Percentiles rank a stretch among this genome's conserved stretches.
Conservation (phyloP, 2,329 filamentous ascomycete genomes). For the Sphaerulina musiva region DNA sequence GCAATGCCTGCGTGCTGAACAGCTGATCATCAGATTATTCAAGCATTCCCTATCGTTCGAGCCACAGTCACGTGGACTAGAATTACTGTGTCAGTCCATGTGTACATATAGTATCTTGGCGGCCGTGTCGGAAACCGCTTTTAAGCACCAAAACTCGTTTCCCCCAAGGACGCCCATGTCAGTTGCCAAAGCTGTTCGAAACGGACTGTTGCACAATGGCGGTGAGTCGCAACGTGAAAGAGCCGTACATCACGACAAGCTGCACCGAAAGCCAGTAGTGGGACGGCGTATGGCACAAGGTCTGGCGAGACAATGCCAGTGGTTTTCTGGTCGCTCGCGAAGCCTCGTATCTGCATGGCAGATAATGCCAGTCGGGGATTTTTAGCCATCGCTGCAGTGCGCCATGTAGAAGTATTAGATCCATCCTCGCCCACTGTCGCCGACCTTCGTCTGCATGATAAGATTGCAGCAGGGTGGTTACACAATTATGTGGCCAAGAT, state of each 20-base stretch:
- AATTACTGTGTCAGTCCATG: too few relatives aligned
- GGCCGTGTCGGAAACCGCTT: constrained; percentile 9
- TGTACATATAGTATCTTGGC: constrained; percentile 3
- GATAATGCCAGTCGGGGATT: constrained; percentile 11
- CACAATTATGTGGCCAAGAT: constrained; percentile 7
- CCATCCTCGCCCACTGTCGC: background rate
- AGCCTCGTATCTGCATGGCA: constrained; percentile 8
- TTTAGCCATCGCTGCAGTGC: background rate
- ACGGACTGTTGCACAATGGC: constrained; percentile 2
- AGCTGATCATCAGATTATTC: too few relatives aligned
- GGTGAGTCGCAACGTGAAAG: constrained; percentile 4
- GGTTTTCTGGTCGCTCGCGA: constrained; percentile 7
- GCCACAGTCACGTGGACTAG: too few relatives aligned
- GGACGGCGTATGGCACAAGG: constrained; percentile 12
- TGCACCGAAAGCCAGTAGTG: constrained; percentile 9
- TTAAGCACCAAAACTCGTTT: constrained; percentile 11
- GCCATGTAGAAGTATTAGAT: background rate
- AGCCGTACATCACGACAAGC: constrained; percentile 10
- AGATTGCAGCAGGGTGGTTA: constrained; percentile 5
- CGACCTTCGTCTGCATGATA: constrained; percentile 7
- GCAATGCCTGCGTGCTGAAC: background rate
- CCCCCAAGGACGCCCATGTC: background rate
- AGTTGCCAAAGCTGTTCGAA: background rate
- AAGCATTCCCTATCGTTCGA: too few relatives aligned
- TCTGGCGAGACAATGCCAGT: constrained; percentile 1